Evolutionary conservation across 306 rosid genomes (phyloP).

Genomic region (Oxytropis ochrocephala): DNA sequence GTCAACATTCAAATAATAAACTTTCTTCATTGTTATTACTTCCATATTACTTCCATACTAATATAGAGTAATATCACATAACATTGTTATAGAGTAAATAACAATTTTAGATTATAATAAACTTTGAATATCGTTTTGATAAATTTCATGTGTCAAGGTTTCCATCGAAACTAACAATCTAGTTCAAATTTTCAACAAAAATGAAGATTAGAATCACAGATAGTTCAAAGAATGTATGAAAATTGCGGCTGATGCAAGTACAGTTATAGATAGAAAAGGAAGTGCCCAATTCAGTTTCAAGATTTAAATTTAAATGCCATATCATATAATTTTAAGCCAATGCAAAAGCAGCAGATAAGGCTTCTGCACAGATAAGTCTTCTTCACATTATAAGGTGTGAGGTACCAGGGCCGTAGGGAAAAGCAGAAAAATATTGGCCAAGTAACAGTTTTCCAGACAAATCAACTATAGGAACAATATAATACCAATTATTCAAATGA

Average conservation of each 20-base stretch:
- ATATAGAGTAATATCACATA: too few relatives aligned
- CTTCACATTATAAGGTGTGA: not conserved
- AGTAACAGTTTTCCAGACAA: too few relatives aligned
- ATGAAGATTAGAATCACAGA: not conserved
- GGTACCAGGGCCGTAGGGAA: too few relatives aligned
- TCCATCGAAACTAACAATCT: not conserved
- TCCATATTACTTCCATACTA: too few relatives aligned
- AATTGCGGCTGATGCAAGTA: not conserved
- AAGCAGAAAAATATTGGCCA: too few relatives aligned
- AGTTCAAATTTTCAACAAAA: not conserved
- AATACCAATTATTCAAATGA: too few relatives aligned
- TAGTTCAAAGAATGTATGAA: not conserved
- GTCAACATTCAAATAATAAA: too few relatives aligned
- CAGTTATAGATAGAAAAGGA: not conserved
- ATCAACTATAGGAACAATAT: too few relatives aligned
- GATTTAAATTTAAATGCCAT: not conserved
- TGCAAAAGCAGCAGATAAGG: slow-evolving; percentile 6
- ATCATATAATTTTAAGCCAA: not conserved
- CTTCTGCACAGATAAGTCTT: not conserved
- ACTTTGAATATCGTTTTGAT: too few relatives aligned
- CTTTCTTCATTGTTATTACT: too few relatives aligned
- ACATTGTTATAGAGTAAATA: too few relatives aligned
- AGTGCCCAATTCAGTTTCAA: slow-evolving; percentile 2
- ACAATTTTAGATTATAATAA: too few relatives aligned
- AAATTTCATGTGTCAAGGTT: not conserved